Percentiles rank a stretch among this genome's conserved stretches.
Evolutionary conservation across 1,284 basidiomycete genomes (phyloP).

Genomic region (Cryptococcus sp.): DNA sequence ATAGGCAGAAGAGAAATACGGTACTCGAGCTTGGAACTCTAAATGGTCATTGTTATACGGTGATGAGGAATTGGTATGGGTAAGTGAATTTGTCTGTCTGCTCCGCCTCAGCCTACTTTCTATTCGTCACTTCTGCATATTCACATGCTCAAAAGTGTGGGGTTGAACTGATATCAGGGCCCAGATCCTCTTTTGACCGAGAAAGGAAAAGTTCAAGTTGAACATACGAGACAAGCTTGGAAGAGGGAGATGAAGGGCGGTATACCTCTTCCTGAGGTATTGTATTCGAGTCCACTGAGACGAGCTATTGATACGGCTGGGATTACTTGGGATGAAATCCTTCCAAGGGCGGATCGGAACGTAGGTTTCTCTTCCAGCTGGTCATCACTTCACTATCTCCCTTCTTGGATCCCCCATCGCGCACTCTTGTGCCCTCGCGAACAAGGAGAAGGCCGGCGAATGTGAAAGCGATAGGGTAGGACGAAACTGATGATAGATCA

Average conservation of each 20-base stretch:
- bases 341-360: no score
- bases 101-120: slow-evolving; percentile 1
- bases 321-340: slow-evolving; percentile 35
- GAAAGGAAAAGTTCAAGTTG: slow-evolving; percentile 18
- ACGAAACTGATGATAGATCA: slow-evolving; percentile 15
- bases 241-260: slow-evolving; percentile 20
- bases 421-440: no score
- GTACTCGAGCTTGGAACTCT: slow-evolving; percentile 40
- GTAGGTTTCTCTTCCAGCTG: no score
- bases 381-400: no score
- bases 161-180: background rate
- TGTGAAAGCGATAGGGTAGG: background rate
- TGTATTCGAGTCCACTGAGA: slow-evolving; percentile 36
- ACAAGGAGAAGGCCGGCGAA: no score
- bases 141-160: background rate
- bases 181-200: background rate
- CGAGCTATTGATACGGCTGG: slow-evolving; percentile 30
- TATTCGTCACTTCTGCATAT: slow-evolving; percentile 14
- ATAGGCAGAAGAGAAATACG: slow-evolving; percentile 38
- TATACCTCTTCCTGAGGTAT: slow-evolving; percentile 28
- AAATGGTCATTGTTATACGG: slow-evolving; percentile 22
- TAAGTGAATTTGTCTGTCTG: slow-evolving; percentile 1
- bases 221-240: slow-evolving; percentile 28
- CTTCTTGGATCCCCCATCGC: no score
- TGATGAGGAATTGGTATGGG: slow-evolving; percentile 34